A percentile compares a stretch with the other conserved stretches of the same genome.
Conservation (phyloP, 352 stramenopile species). For the Saprolegnia diclina region DNA sequence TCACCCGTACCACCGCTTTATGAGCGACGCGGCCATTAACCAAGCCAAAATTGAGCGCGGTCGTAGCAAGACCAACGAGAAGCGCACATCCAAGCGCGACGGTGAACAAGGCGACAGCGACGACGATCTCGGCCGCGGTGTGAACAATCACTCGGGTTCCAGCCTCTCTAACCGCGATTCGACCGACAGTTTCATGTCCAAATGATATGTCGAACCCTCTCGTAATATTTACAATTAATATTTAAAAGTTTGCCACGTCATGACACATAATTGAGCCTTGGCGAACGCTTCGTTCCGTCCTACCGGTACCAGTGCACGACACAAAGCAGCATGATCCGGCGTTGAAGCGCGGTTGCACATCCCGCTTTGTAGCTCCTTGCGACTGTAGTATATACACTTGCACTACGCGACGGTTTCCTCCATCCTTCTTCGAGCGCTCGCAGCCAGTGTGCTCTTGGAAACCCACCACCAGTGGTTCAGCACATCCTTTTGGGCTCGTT, state of each 20-base stretch:
- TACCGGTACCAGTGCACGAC: no score
- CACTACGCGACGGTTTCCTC: no score
- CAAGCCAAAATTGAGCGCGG: conserved; percentile 4
- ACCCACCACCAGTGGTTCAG: no score
- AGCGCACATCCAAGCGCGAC: background rate
- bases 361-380: no score
- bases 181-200: background rate
- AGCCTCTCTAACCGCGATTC: conserved; percentile 2
- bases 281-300: no score
- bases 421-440: no score
- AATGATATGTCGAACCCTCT: background rate
- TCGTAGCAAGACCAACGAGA: background rate
- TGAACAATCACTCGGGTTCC: background rate
- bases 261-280: no score
- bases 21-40: background rate
- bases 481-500: no score
- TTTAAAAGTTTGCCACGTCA: background rate
- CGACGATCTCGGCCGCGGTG: background rate
- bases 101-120: background rate
- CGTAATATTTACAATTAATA: background rate
- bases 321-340: no score
- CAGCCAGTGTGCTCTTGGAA: no score
- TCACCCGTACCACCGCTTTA: background rate
- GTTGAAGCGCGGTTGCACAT: no score
- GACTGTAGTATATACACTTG: no score